Base-by-base conservation (phyloP, 2,329 filamentous ascomycete species). In the Xylaria sp. region DNA sequence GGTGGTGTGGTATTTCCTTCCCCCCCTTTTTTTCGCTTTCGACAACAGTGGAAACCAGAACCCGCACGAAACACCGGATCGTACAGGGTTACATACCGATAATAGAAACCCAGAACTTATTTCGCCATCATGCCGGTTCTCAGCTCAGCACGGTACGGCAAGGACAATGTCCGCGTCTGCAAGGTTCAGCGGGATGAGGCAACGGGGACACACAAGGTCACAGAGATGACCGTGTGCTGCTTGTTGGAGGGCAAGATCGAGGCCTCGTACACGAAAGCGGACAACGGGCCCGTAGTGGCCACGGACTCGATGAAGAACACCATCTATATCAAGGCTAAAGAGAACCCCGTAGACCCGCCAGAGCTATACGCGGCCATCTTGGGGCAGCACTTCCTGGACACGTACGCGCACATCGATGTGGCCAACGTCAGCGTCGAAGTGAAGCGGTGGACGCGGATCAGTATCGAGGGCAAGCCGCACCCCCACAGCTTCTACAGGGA, bases 221-320 rank as follows among this genome's bases (percentile, higher is more conserved):
- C 90, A 43, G 95, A 99, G 80, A 96, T 97, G 90, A 97, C 93
- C 42, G 91, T 99, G 71, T 92, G 92, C 80, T 92, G 93, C 67
- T 84, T 98, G 54, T 87, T 99, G 31, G 93, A 98, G 82, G 95
- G 95, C 71, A 91, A 93, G 63, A 97, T 99, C 71, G 92, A 95
- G 57, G 87, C 73, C 66, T 96, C 92, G 68, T 99, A 97, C 84
- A 99, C 94, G 65, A 79, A 86, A 74, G 94, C 92, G 71, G 94
- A 99, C 82, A 99, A 99, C 84, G 91, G 89, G 72, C 92, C 96
- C 68, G 88, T 99, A 62, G 94, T 99, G 64, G 93, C 95, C 67
- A 99, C 95, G 64, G 95, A 99, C 79, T 94, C 93, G 25, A 96
- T 98, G 82, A 99, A 99, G 83, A 97, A 99, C 81, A 98, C 91